Base-by-base conservation (phyloP, 805 yeast genomes). In the Hanseniaspora hatyaiensis region DNA sequence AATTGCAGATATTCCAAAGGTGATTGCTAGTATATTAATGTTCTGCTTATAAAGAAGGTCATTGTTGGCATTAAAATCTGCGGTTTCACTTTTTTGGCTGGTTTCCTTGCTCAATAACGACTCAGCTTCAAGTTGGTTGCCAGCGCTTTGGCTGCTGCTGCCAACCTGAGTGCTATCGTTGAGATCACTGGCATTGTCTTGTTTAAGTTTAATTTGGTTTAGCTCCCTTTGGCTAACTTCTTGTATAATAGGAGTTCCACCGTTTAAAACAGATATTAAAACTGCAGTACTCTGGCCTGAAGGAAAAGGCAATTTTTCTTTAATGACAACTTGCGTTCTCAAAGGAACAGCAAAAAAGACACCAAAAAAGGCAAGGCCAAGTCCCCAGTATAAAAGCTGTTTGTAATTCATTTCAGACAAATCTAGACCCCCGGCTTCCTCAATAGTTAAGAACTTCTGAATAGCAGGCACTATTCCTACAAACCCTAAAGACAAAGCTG, bases 221-320 rank as follows among this genome's bases (percentile, higher is more conserved):
- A 53, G 50, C 6, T 45, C 49, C 13, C 26, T 13, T 31, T 57
- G 57, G 0, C 63, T 55, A 6, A 62, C 57, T 39, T 62, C 67
- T 48, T 61, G 67, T 34, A 61, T 51, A 6, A 79, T 60, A 38
- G 73, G 75, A 0, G 85, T 76, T 24, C 82, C 80, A 6, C 49
- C 49, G 63, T 84, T 95, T 29, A 89, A 69, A 1, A 92, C 96
- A 1, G 88, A 76, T 18, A 89, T 89, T 54, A 89, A 68, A 2
- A 95, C 86, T 0, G 96, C 97, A 0, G 97, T 92, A 2, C 98
- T 97, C 53, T 84, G 77, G 0, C 98, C 98, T 34, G 95, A 83
- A 0, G 98, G 98, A 58, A 89, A 89, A 1, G 88, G 84, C 31
- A 92, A 70, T 58, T 84, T 84, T 56, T 87, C 95, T 55, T 75